Percentiles rank a stretch among this genome's conserved stretches.
Conservation (phyloP, 805 yeast genomes). For the Metschnikowia gelsemii region DNA sequence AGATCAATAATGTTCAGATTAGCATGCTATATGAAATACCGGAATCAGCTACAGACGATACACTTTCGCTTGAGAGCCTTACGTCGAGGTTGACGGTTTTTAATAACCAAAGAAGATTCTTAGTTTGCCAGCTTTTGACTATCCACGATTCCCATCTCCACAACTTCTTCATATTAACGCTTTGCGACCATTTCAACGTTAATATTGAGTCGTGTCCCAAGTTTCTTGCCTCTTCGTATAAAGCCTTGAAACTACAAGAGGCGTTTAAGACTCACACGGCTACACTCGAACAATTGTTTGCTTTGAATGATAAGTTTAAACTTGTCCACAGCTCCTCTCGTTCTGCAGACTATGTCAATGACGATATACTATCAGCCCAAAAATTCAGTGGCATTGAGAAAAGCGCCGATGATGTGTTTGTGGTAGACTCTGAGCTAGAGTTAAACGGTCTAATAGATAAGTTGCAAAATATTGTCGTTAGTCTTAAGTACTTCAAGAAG, state of each 20-base stretch:
- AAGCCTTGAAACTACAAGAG: constrained; percentile 21
- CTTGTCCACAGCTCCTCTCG: constrained; percentile 9
- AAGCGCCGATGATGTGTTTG: constrained; percentile 7
- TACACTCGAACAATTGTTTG: constrained; percentile 23
- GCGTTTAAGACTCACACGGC: constrained; percentile 27
- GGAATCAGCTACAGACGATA: constrained; percentile 9
- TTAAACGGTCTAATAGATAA: constrained; percentile 31
- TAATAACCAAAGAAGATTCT: constrained; percentile 37
- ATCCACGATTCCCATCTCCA: constrained; percentile 29
- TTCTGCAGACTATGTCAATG: constrained; percentile 19
- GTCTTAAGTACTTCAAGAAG: constrained; percentile 38
- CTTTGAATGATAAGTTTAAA: constrained; percentile 31
- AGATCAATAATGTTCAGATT: constrained; percentile 35
- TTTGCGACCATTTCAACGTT: constrained; percentile 23
- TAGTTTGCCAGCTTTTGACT: constrained; percentile 40
- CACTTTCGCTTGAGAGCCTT: constrained; percentile 14
- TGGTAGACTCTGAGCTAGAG: constrained; percentile 17
- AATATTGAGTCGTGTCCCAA: constrained; percentile 3
- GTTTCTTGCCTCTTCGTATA: constrained; percentile 16
- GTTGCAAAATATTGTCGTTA: constrained; percentile 32
- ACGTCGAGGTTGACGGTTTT: constrained; percentile 28
- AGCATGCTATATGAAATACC: constrained; percentile 16
- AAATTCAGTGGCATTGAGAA: background rate
- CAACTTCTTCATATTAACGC: constrained; percentile 34
- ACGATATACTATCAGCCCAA: constrained; percentile 13